A percentile compares a stretch with the other conserved stretches of the same genome.
Conservation (phyloP, 805 yeast genomes). For the Metschnikowia orientalis region DNA sequence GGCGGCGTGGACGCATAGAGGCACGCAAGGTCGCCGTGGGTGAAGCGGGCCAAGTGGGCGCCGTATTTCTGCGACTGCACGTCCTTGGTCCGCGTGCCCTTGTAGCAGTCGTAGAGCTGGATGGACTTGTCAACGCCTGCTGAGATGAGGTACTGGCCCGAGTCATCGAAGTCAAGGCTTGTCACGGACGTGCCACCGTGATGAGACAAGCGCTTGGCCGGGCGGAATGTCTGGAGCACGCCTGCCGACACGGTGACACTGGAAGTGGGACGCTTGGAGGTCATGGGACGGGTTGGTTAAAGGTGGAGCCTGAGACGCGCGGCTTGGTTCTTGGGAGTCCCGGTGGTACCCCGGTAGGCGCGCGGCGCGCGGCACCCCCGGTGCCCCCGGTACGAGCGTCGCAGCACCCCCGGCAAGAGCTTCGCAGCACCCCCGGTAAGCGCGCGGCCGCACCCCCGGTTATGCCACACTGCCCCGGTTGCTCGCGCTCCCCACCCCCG, state of each 20-base stretch:
- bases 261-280: too few species aligned
- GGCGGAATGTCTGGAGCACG: slow-evolving; percentile 27
- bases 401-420: too few species aligned
- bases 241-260: slow-evolving; percentile 25
- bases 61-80: slow-evolving; percentile 89
- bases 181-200: slow-evolving; percentile 57
- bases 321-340: too few species aligned
- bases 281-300: too few species aligned
- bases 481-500: too few species aligned
- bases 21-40: slow-evolving; percentile 68
- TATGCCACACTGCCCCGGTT: too few species aligned
- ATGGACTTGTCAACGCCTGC: slow-evolving; percentile 79
- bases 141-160: slow-evolving; percentile 72
- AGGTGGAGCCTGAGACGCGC: too few species aligned
- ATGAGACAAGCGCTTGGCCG: slow-evolving; percentile 46
- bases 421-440: too few species aligned
- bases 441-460: too few species aligned
- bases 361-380: too few species aligned
- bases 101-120: slow-evolving; percentile 71
- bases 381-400: too few species aligned
- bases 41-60: slow-evolving; percentile 77
- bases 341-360: too few species aligned
- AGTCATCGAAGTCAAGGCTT: slow-evolving; percentile 73
- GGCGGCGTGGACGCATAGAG: slow-evolving; percentile 73
- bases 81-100: slow-evolving; percentile 65